Evolutionary conservation across 345 rosid genomes (phyloP), one percentile per base, ranked within the genome.

Genomic region (Moricandia arvensis): DNA sequence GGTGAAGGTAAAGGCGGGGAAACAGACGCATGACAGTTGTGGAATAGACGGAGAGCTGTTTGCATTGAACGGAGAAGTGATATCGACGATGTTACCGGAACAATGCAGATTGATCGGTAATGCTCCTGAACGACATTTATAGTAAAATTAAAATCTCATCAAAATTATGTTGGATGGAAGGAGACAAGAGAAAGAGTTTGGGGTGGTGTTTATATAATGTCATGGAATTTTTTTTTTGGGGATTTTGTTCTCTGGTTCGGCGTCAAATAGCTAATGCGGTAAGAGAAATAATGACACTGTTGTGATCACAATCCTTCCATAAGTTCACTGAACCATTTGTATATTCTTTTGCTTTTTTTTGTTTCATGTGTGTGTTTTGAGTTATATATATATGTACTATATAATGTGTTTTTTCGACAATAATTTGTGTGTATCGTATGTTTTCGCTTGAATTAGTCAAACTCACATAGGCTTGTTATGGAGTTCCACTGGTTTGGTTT

Each of bases 21-120:
- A 89, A 82, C 91, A 83, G 75, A 86, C 90, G 7, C 97, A 89
- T 70, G 89, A 82, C 80, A 88, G 91, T 69, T 92, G 97, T 65
- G 99, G 98, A 62, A 92, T 95, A 72, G 98, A 95, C 43, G 99
- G 99, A 27, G 99, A 95, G 81, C 75, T 90, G 64, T 92, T 92
- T 69, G 85, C 87, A 11, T 87, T 95, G 31, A 86, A 90, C 51
- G 99, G 98, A 45, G 92, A 89, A 84, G 96, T 90, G 55, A 67
- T 86, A 66, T 90, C 98, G 11, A 86, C 86, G 2, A 79, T 95
- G 86, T 85, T 92, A 49, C 99, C 99, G 0, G 99, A 95, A 65
- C 99, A 95, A 66, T 95, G 99, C 89, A 80, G 96, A 80, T 84
- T 95, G 37, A 95, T 92, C 53, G 98, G 98, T 68, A 89, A 87